Conservation (phyloP, 805 yeast genomes). For the Starmerella sp. region DNA sequence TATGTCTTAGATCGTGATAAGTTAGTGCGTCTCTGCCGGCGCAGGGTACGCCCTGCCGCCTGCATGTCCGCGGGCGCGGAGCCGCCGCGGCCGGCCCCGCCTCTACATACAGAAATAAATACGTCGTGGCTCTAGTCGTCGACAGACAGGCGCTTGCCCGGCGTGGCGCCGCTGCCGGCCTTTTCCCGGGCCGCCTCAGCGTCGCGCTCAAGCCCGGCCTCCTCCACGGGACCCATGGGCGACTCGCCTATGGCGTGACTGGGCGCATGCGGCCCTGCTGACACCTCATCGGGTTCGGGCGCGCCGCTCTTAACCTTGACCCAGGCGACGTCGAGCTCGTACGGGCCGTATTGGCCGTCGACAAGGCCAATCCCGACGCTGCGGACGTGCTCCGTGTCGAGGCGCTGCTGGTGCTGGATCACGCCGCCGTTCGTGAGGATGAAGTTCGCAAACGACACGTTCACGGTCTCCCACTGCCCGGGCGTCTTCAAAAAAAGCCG, state of each 20-base stretch:
- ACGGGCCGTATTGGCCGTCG: constrained; percentile 71
- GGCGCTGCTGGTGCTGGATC: constrained; percentile 43
- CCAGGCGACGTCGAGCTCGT: constrained; percentile 56
- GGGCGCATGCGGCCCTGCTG: neutral
- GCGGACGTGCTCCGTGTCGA: constrained; percentile 54
- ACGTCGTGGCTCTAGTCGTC: constrained; percentile 4
- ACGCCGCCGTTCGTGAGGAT: constrained; percentile 78
- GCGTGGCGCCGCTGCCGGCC: neutral
- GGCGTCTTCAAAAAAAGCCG: constrained; percentile 59
- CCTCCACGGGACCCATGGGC: constrained; percentile 9
- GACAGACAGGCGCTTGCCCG: constrained; percentile 14
- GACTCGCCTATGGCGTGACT: constrained; percentile 5
- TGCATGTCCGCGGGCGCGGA: neutral
- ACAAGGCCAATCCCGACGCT: constrained; percentile 69
- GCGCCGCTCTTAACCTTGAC: constrained; percentile 43
- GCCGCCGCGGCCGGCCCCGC: no score
- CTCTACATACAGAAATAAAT: neutral
- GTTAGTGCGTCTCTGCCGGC: neutral
- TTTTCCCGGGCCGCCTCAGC: neutral
- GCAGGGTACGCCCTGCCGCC: no score
- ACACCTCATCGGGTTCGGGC: constrained; percentile 5
- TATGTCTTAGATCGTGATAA: neutral
- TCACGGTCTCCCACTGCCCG: constrained; percentile 74
- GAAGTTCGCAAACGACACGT: constrained; percentile 65
- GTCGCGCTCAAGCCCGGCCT: neutral